A percentile compares a stretch with the other conserved stretches of the same genome.
Conservation (phyloP, 345 rosid genomes). For the Acer saccharum region DNA sequence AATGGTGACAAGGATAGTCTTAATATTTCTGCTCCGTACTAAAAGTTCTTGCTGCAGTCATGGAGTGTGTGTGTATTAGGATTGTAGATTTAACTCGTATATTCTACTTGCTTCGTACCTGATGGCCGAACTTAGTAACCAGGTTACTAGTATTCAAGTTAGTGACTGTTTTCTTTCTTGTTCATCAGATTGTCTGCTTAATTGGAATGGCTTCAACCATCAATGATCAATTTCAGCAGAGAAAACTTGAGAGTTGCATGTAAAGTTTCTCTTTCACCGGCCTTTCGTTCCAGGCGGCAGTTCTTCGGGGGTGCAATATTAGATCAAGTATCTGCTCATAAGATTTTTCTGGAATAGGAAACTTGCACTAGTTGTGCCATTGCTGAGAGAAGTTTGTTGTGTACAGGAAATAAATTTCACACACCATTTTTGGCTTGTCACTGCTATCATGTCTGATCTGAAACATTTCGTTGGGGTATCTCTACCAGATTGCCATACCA, state of each 20-base stretch:
- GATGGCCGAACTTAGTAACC: not conserved
- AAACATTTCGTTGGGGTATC: too few relatives aligned
- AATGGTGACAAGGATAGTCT: not conserved
- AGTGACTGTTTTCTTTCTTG: constrained; percentile 1
- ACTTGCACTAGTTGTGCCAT: not conserved
- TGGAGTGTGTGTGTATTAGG: not conserved
- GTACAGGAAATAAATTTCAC: not conserved
- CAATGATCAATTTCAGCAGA: not conserved
- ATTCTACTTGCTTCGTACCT: not conserved
- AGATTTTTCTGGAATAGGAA: not conserved
- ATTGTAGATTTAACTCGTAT: not conserved
- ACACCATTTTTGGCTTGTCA: not conserved
- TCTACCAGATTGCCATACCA: not conserved
- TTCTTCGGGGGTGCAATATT: not conserved
- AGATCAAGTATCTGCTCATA: not conserved
- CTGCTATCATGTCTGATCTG: not conserved
- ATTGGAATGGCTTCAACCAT: constrained; percentile 3
- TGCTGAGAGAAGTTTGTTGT: constrained; percentile 11
- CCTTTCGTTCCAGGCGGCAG: not conserved
- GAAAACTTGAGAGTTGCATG: not conserved
- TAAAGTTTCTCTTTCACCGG: not conserved
- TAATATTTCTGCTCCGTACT: not conserved
- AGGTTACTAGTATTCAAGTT: not conserved
- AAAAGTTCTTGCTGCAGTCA: not conserved
- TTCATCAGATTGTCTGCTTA: constrained; percentile 25